Percentiles rank a stretch among this genome's conserved stretches.
These are phyloP conservation scores for Porphyrellus cyaneotinctus DNA, from an alignment of 768 basidiomycete species.

Conservation along the genomic window DNA sequence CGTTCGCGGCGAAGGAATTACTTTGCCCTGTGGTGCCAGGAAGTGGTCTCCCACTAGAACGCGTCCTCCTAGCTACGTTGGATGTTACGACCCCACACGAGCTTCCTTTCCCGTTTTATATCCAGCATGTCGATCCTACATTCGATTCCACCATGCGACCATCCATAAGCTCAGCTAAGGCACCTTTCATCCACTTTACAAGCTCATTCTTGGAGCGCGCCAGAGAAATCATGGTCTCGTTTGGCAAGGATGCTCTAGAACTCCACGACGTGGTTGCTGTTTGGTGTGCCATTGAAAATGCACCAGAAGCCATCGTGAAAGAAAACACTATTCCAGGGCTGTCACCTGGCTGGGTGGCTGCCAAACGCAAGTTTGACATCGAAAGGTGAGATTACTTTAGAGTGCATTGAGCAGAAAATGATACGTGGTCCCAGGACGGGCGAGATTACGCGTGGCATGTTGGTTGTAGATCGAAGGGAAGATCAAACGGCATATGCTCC, in stretches of 20 bases:
- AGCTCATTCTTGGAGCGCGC: slow-evolving; percentile 74
- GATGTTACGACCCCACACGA: slow-evolving; percentile 82
- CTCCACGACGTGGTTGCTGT: slow-evolving; percentile 88
- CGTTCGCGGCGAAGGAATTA: slow-evolving; percentile 73
- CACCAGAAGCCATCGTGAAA: slow-evolving; percentile 39
- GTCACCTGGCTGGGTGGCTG: slow-evolving; percentile 54
- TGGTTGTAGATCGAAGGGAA: slow-evolving; percentile 74
- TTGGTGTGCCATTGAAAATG: slow-evolving; percentile 80
- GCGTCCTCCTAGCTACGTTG: slow-evolving; percentile 68
- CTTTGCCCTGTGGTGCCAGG: slow-evolving; percentile 40
- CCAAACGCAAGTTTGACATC: slow-evolving; percentile 55
- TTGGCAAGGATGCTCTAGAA: slow-evolving; percentile 83
- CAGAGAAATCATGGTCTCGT: slow-evolving; percentile 70
- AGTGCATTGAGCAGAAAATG: not conserved
- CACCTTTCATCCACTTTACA: slow-evolving; percentile 70
- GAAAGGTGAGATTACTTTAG: slow-evolving; percentile 48
- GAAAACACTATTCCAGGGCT: slow-evolving; percentile 24
- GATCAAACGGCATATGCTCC: slow-evolving; percentile 62
- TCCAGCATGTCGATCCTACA: slow-evolving; percentile 51
- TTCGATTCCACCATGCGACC: slow-evolving; percentile 50
- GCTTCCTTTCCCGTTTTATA: slow-evolving; percentile 67
- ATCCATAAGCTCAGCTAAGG: slow-evolving; percentile 45
- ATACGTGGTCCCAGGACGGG: slow-evolving; percentile 45
- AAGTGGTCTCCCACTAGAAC: slow-evolving; percentile 55
- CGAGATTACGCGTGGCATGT: slow-evolving; percentile 82